These are phyloP conservation scores for Euphorbia schlechtendalii DNA, from an alignment of 441 rosid genomes.

Conservation along the genomic window DNA sequence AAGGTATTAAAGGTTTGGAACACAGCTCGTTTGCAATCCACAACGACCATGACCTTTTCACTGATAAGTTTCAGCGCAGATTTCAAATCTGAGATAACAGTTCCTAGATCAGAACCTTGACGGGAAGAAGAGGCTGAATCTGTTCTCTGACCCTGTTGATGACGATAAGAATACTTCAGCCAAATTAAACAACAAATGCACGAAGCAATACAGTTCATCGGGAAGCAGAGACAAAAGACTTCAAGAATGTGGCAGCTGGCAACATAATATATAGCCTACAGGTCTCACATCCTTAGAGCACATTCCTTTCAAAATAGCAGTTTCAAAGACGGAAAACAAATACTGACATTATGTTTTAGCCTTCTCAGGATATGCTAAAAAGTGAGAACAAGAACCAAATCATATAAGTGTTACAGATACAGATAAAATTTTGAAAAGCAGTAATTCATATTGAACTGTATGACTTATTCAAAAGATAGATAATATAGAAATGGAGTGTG, in stretches of 20 bases:
- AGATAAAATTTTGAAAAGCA: too few species aligned
- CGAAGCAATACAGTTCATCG: neutral
- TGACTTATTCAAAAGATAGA: too few species aligned
- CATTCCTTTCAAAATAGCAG: neutral
- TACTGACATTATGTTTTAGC: neutral
- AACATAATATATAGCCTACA: neutral
- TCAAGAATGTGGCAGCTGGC: neutral
- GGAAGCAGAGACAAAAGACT: too few species aligned
- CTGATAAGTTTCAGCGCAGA: conserved; percentile 75
- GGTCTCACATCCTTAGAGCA: neutral
- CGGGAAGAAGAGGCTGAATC: conserved; percentile 91
- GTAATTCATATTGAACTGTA: too few species aligned
- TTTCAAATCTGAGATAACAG: conserved; percentile 69
- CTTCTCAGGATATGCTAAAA: neutral
- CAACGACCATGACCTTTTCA: conserved; percentile 79
- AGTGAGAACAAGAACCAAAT: neutral
- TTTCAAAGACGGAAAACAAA: neutral
- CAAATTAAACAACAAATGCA: neutral
- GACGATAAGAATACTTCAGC: conserved; percentile 5
- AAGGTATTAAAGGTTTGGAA: conserved; percentile 70
- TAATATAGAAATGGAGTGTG: too few species aligned
- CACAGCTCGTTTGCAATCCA: conserved; percentile 76
- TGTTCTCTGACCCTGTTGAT: conserved; percentile 72
- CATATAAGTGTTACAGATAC: too few species aligned
- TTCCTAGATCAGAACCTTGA: conserved; percentile 83